Conservation (phyloP, 2,329 filamentous ascomycete species). For the Davidsoniella eucalypti region DNA sequence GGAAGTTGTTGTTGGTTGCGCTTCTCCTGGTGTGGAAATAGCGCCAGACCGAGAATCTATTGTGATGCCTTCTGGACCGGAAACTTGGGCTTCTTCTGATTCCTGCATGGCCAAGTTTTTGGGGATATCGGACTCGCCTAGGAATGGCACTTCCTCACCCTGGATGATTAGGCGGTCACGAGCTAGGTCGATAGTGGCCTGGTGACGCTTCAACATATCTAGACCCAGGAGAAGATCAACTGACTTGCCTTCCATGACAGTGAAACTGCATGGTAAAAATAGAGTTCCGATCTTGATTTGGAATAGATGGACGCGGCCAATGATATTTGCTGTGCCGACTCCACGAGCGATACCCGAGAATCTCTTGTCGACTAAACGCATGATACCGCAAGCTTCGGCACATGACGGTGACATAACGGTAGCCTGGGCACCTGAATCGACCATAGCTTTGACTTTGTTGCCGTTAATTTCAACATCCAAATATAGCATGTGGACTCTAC, state of each 20-base stretch:
- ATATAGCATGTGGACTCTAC: conserved; percentile 89
- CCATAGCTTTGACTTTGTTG: conserved; percentile 81
- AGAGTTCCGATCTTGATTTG: conserved; percentile 84
- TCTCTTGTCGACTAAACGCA: conserved; percentile 83
- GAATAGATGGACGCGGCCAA: conserved; percentile 87
- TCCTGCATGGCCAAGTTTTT: conserved; percentile 63
- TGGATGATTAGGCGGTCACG: conserved; percentile 78
- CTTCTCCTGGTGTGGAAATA: conserved; percentile 26
- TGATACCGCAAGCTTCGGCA: conserved; percentile 84
- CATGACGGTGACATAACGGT: conserved; percentile 97
- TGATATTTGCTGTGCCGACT: conserved; percentile 85
- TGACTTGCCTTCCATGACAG: conserved; percentile 97
- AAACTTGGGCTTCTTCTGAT: conserved; percentile 65
- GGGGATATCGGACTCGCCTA: conserved; percentile 90
- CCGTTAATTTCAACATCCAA: conserved; percentile 91
- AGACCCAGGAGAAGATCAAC: conserved; percentile 86
- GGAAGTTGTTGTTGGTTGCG: conserved; percentile 16
- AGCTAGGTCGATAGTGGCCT: conserved; percentile 77
- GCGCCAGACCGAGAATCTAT: conserved; percentile 75
- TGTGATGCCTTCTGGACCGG: conserved; percentile 73
- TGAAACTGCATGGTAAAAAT: conserved; percentile 87
- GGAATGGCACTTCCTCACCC: conserved; percentile 72
- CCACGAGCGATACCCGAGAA: conserved; percentile 86
- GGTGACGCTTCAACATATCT: conserved; percentile 94
- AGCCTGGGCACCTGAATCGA: conserved; percentile 92